Percentiles rank a stretch among this genome's conserved stretches.
Conservation (phyloP, 768 basidiomycete genomes). For the Xerocomellus amylosporus region DNA sequence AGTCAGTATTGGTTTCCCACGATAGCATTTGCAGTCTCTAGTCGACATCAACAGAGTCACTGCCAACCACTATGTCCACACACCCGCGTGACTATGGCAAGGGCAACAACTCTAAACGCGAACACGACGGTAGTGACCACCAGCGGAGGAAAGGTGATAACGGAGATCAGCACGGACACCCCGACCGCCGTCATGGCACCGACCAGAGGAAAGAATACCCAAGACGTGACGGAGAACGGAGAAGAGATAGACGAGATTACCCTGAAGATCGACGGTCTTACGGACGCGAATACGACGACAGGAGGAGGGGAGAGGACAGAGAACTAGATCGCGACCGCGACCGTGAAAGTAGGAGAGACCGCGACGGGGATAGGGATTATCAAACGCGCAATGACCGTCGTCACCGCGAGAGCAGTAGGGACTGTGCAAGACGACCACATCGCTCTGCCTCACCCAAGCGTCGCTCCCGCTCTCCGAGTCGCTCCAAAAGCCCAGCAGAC, state of each 20-base stretch:
- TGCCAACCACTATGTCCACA: slow-evolving; percentile 17
- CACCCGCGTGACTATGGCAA: slow-evolving; percentile 14
- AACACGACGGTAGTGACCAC: slow-evolving; percentile 9
- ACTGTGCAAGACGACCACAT: slow-evolving; percentile 33
- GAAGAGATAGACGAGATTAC: slow-evolving; percentile 18
- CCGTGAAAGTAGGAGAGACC: slow-evolving; percentile 15
- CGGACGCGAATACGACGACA: slow-evolving; percentile 21
- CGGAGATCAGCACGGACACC: slow-evolving; percentile 5
- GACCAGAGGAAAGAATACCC: slow-evolving; percentile 14
- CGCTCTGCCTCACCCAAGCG: slow-evolving; percentile 58
- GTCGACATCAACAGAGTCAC: background rate
- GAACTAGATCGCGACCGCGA: slow-evolving; percentile 7
- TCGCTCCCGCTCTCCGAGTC: slow-evolving; percentile 40
- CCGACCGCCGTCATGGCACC: slow-evolving; percentile 16
- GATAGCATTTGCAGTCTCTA: background rate
- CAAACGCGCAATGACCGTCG: slow-evolving; percentile 31
- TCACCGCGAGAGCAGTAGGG: slow-evolving; percentile 26
- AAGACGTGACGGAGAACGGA: slow-evolving; percentile 23
- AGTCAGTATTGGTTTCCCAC: slow-evolving; percentile 19
- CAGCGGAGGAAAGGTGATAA: slow-evolving; percentile 9
- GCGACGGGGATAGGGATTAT: slow-evolving; percentile 40
- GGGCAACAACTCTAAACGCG: slow-evolving; percentile 12
- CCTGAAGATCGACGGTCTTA: slow-evolving; percentile 18
- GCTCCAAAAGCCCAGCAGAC: slow-evolving; percentile 45
- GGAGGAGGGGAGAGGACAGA: slow-evolving; percentile 14